These are phyloP conservation scores for Calycina herbarum DNA, from an alignment of 2,329 filamentous ascomycete species.

Conservation along the genomic window DNA sequence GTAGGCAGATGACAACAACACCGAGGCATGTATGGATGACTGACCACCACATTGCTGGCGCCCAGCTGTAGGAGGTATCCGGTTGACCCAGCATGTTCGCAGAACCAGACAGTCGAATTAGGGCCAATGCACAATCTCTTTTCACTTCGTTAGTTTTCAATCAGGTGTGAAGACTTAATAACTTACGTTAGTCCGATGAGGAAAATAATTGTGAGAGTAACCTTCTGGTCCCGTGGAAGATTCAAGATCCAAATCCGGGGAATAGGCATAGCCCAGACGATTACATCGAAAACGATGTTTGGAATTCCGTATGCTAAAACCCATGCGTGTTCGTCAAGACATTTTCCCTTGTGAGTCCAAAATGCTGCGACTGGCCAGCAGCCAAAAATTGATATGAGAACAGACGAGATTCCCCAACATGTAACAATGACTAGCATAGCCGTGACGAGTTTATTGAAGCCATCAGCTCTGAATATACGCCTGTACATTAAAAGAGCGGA, in stretches of 20 bases:
- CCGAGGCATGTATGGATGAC: too few species aligned
- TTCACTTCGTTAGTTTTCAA: not conserved
- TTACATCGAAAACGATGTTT: too few species aligned
- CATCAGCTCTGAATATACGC: not conserved
- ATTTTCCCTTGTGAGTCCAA: not conserved
- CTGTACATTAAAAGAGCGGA: not conserved
- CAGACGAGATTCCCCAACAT: not conserved
- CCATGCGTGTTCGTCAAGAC: not conserved
- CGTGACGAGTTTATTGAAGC: not conserved
- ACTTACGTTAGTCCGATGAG: not conserved
- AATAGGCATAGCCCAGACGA: not conserved
- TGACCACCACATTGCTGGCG: too few species aligned
- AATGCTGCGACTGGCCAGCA: not conserved
- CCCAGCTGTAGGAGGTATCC: too few species aligned
- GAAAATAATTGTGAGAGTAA: not conserved
- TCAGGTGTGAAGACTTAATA: not conserved
- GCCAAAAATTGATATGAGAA: not conserved
- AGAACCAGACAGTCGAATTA: too few species aligned
- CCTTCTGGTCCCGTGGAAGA: not conserved
- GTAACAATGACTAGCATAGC: not conserved
- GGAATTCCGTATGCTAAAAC: not conserved
- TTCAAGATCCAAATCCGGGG: not conserved
- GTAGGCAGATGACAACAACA: too few species aligned
- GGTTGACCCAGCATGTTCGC: too few species aligned
- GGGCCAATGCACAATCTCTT: too few species aligned